Percentiles rank a stretch among this genome's conserved stretches.
These are phyloP conservation scores for Neoboletus magnificus DNA, from an alignment of 768 basidiomycete species.

Conservation along the genomic window DNA sequence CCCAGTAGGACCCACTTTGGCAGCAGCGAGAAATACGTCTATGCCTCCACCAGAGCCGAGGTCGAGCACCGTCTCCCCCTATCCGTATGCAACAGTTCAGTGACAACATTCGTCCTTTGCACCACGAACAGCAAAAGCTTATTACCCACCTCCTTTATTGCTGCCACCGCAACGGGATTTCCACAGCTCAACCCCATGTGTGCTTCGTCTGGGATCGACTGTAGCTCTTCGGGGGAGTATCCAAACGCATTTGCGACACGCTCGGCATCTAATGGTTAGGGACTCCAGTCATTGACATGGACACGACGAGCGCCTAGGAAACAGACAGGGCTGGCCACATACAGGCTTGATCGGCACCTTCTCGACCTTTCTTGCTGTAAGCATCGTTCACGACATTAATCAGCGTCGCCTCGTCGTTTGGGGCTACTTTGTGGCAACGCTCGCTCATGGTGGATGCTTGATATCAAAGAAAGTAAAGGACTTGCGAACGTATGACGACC, in stretches of 20 bases:
- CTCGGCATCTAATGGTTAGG: slow-evolving; percentile 5
- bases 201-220: slow-evolving; percentile 40
- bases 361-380: slow-evolving; percentile 9
- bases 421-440: background rate
- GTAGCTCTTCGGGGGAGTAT: slow-evolving; percentile 43
- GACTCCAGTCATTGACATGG: background rate
- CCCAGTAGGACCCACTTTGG: slow-evolving; percentile 46
- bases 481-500: background rate
- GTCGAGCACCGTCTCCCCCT: slow-evolving; percentile 58
- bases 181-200: slow-evolving; percentile 55
- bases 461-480: background rate
- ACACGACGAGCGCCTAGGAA: background rate
- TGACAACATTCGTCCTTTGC: background rate
- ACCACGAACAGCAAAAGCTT: no score
- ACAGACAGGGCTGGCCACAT: background rate
- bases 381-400: slow-evolving; percentile 9
- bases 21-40: slow-evolving; percentile 53
- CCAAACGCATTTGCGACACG: slow-evolving; percentile 40
- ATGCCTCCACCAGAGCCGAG: slow-evolving; percentile 57
- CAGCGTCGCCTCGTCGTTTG: background rate
- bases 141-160: slow-evolving; percentile 41
- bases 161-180: slow-evolving; percentile 47
- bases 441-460: slow-evolving; percentile 1
- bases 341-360: slow-evolving; percentile 11
- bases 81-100: background rate